Conservation (phyloP, 306 rosid genomes). For the Styphnolobium japonicum region DNA sequence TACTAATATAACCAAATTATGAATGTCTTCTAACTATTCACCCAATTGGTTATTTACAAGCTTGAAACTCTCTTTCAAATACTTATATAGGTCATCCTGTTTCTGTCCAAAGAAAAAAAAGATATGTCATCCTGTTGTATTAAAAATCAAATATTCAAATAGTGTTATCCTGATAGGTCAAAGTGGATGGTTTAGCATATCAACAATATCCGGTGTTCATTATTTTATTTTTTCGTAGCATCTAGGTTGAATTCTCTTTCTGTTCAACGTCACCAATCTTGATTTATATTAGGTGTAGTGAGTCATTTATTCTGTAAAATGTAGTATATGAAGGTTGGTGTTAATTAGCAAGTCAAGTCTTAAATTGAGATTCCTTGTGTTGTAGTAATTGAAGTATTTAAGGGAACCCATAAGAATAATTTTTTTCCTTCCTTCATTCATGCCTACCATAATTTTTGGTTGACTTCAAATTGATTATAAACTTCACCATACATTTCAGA, state of each 20-base stretch:
- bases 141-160: too few relatives aligned
- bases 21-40: not conserved
- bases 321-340: not conserved
- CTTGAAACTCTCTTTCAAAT: not conserved
- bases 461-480: not conserved
- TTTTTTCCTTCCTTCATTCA: not conserved
- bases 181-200: not conserved
- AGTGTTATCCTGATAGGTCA: not conserved
- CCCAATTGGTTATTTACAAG: not conserved
- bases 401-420: not conserved
- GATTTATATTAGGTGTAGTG: not conserved
- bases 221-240: slow-evolving; percentile 2
- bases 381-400: not conserved
- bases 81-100: not conserved
- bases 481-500: not conserved
- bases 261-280: not conserved
- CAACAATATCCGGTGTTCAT: not conserved
- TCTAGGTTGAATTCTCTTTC: not conserved
- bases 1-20: not conserved
- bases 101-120: too few relatives aligned
- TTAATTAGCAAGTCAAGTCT: not conserved
- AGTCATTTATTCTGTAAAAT: not conserved
- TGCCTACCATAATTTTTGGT: slow-evolving; percentile 7
- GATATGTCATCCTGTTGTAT: not conserved
- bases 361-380: not conserved